phyloP scores from a whole-genome alignment of 2,329 filamentous ascomycete species.

The Alternaria solani region DNA sequence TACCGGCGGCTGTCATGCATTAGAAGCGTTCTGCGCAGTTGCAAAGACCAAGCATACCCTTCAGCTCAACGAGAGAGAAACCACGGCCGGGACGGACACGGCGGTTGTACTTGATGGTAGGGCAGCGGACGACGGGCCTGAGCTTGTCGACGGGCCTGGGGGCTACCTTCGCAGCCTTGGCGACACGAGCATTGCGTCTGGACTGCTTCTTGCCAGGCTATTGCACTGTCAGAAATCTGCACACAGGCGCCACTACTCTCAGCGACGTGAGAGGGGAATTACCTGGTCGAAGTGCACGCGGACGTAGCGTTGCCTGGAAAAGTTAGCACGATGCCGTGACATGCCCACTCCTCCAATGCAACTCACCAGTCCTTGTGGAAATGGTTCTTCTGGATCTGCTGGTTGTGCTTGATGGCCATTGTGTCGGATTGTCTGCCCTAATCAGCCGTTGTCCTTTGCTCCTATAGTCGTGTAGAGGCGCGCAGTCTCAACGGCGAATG shows the following conservation, averaged over 20 bases:
- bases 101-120: slow-evolving; percentile 77
- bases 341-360: background rate
- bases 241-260: slow-evolving; percentile 63
- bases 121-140: slow-evolving; percentile 95
- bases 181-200: slow-evolving; percentile 87
- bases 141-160: slow-evolving; percentile 97
- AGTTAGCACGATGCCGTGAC: slow-evolving; percentile 31
- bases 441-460: slow-evolving; percentile 6
- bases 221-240: slow-evolving; percentile 45
- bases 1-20: slow-evolving; percentile 80
- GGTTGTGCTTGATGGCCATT: slow-evolving; percentile 99
- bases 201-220: slow-evolving; percentile 96
- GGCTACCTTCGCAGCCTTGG: slow-evolving; percentile 94
- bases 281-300: slow-evolving; percentile 99
- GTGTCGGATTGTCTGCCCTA: slow-evolving; percentile 38
- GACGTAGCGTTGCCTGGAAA: slow-evolving; percentile 88
- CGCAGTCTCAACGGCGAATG: slow-evolving; percentile 5
- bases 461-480: background rate
- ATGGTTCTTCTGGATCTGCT: slow-evolving; percentile 94
- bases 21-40: slow-evolving; percentile 15
- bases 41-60: slow-evolving; percentile 68
- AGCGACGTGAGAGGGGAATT: slow-evolving; percentile 64
- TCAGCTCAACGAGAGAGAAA: slow-evolving; percentile 97
- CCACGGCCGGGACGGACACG: slow-evolving; percentile 95
- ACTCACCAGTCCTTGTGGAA: slow-evolving; percentile 68